Evolutionary conservation across 495 filamentous ascomycete species (phyloP).

Genomic region (Beverwykella pulmonaria): DNA sequence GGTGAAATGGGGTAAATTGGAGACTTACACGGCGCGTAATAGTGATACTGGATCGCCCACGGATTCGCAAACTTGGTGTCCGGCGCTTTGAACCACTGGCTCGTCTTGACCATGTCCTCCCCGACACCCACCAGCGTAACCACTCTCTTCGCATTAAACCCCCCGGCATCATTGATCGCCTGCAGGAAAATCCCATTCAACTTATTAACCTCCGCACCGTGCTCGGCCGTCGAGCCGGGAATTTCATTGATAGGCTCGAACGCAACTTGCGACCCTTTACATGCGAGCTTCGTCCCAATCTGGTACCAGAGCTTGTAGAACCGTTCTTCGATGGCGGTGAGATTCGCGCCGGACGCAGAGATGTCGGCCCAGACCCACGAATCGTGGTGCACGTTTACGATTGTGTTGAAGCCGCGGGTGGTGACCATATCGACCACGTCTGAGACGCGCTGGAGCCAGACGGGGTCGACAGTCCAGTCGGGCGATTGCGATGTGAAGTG

Average conservation of each 20-base stretch:
- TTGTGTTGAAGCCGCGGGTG: conserved; percentile 53
- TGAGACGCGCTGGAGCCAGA: conserved; percentile 63
- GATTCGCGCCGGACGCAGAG: conserved; percentile 50
- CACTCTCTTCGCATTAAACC: conserved; percentile 59
- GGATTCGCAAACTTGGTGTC: conserved; percentile 55
- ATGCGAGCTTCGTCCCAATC: conserved; percentile 58
- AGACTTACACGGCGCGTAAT: conserved; percentile 60
- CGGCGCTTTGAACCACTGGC: conserved; percentile 57
- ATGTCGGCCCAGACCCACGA: conserved; percentile 64
- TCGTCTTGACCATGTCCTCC: conserved; percentile 57
- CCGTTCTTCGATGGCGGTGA: conserved; percentile 59
- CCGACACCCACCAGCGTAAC: conserved; percentile 59
- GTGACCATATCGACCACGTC: conserved; percentile 62
- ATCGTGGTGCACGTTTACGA: conserved; percentile 66
- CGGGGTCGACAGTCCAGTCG: conserved; percentile 56
- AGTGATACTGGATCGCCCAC: conserved; percentile 66
- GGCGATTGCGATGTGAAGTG: conserved; percentile 58
- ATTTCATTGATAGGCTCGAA: conserved; percentile 67
- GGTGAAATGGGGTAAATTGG: not conserved
- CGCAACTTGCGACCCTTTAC: conserved; percentile 58
- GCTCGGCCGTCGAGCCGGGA: conserved; percentile 53
- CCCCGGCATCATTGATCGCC: conserved; percentile 58
- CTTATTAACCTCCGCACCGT: conserved; percentile 57
- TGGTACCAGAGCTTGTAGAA: conserved; percentile 63
- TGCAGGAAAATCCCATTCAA: conserved; percentile 61